These are phyloP conservation scores for Euphorbia schlechtendalii DNA, from an alignment of 441 rosid genomes.

Conservation along the genomic window DNA sequence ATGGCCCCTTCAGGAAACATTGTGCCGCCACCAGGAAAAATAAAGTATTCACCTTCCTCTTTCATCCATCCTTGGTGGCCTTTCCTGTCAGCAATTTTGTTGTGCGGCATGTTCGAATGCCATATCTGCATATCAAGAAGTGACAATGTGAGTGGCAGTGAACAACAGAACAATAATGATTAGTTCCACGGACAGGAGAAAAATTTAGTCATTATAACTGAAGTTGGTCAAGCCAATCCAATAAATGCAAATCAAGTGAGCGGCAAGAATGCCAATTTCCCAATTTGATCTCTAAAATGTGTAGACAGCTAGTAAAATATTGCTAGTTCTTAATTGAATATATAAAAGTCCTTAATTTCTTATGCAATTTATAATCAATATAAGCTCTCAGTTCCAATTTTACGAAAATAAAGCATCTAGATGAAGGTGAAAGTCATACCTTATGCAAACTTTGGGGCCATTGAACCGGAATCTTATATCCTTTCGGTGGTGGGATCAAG, in stretches of 20 bases:
- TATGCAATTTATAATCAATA: no score
- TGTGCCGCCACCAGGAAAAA: slow-evolving; percentile 92
- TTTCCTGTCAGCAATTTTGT: slow-evolving; percentile 89
- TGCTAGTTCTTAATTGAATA: background rate
- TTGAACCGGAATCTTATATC: slow-evolving; percentile 70
- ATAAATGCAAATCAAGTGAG: background rate
- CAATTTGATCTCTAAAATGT: background rate
- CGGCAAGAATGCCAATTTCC: background rate
- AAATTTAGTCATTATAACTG: background rate
- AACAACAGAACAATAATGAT: background rate
- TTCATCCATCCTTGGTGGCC: slow-evolving; percentile 99
- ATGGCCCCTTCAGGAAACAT: slow-evolving; percentile 97
- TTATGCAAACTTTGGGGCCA: slow-evolving; percentile 93
- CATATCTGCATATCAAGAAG: slow-evolving; percentile 52
- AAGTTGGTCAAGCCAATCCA: background rate
- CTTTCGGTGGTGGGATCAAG: slow-evolving; percentile 77
- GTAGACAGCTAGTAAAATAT: background rate
- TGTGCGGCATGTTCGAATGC: slow-evolving; percentile 91
- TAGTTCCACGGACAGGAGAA: background rate
- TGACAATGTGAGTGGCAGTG: background rate
- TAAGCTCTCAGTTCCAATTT: background rate
- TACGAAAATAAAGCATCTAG: background rate
- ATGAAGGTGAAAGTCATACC: slow-evolving; percentile 31
- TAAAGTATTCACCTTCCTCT: slow-evolving; percentile 64
- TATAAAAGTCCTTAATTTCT: background rate